A percentile compares a stretch with the other conserved stretches of the same genome.
phyloP scores from a whole-genome alignment of 1,284 basidiomycete species.

The Mycosarcoma maydis region DNA sequence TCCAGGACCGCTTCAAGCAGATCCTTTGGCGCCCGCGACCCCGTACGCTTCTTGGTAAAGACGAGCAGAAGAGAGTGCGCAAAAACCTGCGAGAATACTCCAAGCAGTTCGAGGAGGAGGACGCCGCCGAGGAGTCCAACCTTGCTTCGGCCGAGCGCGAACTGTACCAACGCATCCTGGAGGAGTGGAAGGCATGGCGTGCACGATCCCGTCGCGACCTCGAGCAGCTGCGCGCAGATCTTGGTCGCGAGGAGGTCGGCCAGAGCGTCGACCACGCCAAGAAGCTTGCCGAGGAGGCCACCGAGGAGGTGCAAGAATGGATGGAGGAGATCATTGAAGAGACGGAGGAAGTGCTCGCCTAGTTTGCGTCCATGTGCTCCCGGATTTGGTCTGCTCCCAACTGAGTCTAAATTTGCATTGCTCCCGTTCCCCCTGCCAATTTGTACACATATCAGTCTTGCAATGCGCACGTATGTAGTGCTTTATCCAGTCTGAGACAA shows the following conservation, averaged over 20 bases:
- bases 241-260: slow-evolving; percentile 44
- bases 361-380: not conserved
- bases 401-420: not conserved
- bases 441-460: not conserved
- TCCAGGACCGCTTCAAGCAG: slow-evolving; percentile 96
- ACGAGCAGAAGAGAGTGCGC: slow-evolving; percentile 86
- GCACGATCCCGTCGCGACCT: slow-evolving; percentile 53
- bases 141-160: slow-evolving; percentile 93
- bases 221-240: slow-evolving; percentile 44
- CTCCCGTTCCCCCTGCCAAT: not conserved
- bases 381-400: not conserved
- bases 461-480: too few relatives aligned
- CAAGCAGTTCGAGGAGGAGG: slow-evolving; percentile 93
- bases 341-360: slow-evolving; percentile 61
- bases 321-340: slow-evolving; percentile 67
- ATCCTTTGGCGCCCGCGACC: slow-evolving; percentile 98
- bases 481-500: too few relatives aligned
- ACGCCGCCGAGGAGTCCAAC: slow-evolving; percentile 92
- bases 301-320: slow-evolving; percentile 67
- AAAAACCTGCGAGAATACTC: slow-evolving; percentile 93
- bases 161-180: slow-evolving; percentile 86
- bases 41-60: slow-evolving; percentile 83
- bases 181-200: slow-evolving; percentile 98
- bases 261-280: slow-evolving; percentile 49
- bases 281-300: slow-evolving; percentile 60